Conservation (phyloP, 2,329 filamentous ascomycete species). For the Phoma sp. region DNA sequence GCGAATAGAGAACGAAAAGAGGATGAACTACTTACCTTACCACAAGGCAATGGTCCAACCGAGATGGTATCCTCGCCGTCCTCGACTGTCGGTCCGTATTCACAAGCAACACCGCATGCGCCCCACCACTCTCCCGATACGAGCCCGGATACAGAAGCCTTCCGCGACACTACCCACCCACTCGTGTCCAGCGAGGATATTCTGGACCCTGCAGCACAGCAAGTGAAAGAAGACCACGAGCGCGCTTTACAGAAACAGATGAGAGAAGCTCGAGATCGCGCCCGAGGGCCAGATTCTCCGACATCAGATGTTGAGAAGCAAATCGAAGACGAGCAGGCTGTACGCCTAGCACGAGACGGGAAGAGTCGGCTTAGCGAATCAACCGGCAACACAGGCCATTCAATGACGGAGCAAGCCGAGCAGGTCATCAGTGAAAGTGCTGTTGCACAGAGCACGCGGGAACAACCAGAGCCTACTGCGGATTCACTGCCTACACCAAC, state of each 20-base stretch:
- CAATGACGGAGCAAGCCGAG: slow-evolving; percentile 35
- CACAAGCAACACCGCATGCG: slow-evolving; percentile 73
- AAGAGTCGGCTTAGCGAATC: slow-evolving; percentile 36
- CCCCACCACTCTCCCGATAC: slow-evolving; percentile 75
- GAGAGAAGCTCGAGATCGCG: slow-evolving; percentile 52
- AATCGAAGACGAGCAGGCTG: slow-evolving; percentile 60
- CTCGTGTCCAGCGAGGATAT: slow-evolving; percentile 39
- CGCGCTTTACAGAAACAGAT: slow-evolving; percentile 58
- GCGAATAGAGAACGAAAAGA: slow-evolving; percentile 49
- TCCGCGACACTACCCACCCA: slow-evolving; percentile 45
- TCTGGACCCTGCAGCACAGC: slow-evolving; percentile 46
- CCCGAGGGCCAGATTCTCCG: slow-evolving; percentile 53
- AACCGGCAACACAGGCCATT: slow-evolving; percentile 19
- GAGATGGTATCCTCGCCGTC: slow-evolving; percentile 58
- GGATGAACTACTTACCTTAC: slow-evolving; percentile 42
- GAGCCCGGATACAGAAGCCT: slow-evolving; percentile 70
- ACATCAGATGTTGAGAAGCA: slow-evolving; percentile 66
- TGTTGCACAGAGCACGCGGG: slow-evolving; percentile 9
- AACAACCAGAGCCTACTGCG: slow-evolving; percentile 28
- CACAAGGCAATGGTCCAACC: slow-evolving; percentile 28
- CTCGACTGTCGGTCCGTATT: slow-evolving; percentile 73
- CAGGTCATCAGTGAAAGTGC: slow-evolving; percentile 21
- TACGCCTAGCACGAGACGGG: slow-evolving; percentile 44
- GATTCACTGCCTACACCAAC: slow-evolving; percentile 47
- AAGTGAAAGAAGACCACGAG: slow-evolving; percentile 62